Evolutionary conservation across 352 stramenopile genomes (phyloP).

Genomic region (Pythium brachiatum): DNA sequence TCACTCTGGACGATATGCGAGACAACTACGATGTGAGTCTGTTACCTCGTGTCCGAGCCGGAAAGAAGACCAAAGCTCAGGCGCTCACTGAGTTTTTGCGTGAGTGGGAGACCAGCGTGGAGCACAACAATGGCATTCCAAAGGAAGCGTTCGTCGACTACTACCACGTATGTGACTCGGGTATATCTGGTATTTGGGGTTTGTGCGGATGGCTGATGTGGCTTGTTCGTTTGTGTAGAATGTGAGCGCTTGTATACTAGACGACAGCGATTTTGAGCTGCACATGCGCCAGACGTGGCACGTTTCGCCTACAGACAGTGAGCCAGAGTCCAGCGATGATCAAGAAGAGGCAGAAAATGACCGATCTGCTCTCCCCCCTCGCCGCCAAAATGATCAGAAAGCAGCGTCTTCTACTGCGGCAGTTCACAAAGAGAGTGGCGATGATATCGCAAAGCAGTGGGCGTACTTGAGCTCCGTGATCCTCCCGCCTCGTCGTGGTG

Average conservation of each 20-base stretch:
- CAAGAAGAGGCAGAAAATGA: not conserved
- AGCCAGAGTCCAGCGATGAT: constrained; percentile 16
- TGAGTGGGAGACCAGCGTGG: constrained; percentile 48
- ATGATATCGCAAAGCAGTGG: constrained; percentile 1
- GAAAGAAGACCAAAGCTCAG: constrained; percentile 51
- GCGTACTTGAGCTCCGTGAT: constrained; percentile 15
- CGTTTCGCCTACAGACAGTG: constrained; percentile 28
- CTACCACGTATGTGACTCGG: constrained; percentile 62
- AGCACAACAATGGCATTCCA: constrained; percentile 43
- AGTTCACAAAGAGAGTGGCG: not conserved
- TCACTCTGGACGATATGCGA: constrained; percentile 56
- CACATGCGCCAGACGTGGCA: constrained; percentile 78
- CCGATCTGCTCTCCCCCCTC: not conserved
- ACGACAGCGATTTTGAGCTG: constrained; percentile 84
- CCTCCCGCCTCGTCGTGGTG: constrained; percentile 8
- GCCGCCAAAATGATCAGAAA: not conserved
- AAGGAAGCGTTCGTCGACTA: constrained; percentile 69
- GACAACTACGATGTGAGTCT: constrained; percentile 74
- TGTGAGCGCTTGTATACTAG: constrained; percentile 67
- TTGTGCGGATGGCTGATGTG: constrained; percentile 4
- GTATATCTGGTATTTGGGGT: too few relatives aligned
- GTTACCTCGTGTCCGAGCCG: constrained; percentile 62
- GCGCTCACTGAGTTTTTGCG: constrained; percentile 69
- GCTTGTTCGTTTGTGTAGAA: constrained; percentile 40
- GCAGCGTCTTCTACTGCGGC: not conserved